These are phyloP conservation scores for Mimosa pudica DNA, from an alignment of 306 rosid genomes.

Conservation along the genomic window DNA sequence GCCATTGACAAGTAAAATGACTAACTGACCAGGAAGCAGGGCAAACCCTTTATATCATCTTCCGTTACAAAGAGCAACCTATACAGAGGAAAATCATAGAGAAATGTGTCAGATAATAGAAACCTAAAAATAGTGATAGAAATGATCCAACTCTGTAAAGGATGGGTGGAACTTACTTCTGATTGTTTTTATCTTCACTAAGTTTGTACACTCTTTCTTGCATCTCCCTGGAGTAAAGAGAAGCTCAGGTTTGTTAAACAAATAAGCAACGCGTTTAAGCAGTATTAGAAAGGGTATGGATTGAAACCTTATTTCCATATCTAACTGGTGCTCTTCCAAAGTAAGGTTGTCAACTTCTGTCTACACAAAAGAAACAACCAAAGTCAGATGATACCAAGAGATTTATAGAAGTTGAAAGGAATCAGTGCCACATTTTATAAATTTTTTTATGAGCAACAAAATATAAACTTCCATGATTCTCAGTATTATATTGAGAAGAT, in stretches of 20 bases:
- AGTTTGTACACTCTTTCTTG: slow-evolving; percentile 80
- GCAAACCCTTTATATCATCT: slow-evolving; percentile 92
- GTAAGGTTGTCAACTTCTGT: slow-evolving; percentile 86
- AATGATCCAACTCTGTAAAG: slow-evolving; percentile 22
- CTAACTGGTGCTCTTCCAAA: slow-evolving; percentile 67
- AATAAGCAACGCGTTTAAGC: slow-evolving; percentile 22
- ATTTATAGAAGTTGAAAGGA: background rate
- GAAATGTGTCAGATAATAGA: slow-evolving; percentile 29
- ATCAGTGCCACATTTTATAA: slow-evolving; percentile 17
- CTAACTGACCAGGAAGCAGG: slow-evolving; percentile 79
- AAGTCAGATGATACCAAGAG: slow-evolving; percentile 28
- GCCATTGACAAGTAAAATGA: background rate
- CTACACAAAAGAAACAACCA: slow-evolving; percentile 50
- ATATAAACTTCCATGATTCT: background rate
- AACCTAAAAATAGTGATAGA: slow-evolving; percentile 6
- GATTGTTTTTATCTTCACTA: slow-evolving; percentile 88
- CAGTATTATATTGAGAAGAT: slow-evolving; percentile 25
- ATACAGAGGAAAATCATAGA: slow-evolving; percentile 28
- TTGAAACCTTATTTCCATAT: slow-evolving; percentile 82
- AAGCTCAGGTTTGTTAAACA: slow-evolving; percentile 36
- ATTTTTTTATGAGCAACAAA: slow-evolving; percentile 12
- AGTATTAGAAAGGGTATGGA: slow-evolving; percentile 31
- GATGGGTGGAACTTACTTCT: slow-evolving; percentile 56
- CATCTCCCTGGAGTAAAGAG: slow-evolving; percentile 76
- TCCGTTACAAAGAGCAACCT: slow-evolving; percentile 97